phyloP scores from a whole-genome alignment of 495 filamentous ascomycete species.

The Beverwykella pulmonaria region DNA sequence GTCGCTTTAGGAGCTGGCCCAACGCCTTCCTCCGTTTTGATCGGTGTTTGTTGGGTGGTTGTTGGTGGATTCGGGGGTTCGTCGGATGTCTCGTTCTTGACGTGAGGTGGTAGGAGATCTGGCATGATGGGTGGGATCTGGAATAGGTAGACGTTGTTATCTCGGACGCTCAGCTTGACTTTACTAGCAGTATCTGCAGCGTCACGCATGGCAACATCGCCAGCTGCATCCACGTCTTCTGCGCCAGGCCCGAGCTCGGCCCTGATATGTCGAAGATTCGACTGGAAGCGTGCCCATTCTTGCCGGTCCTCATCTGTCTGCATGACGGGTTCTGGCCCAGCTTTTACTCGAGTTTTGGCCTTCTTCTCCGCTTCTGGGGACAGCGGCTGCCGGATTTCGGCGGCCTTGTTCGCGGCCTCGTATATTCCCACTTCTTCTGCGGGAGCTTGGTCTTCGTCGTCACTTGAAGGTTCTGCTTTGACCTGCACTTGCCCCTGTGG shows the following conservation, averaged over 20 bases:
- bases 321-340: constrained; percentile 37
- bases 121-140: constrained; percentile 66
- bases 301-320: constrained; percentile 50
- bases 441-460: constrained; percentile 23
- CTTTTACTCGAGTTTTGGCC: constrained; percentile 36
- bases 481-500: constrained; percentile 31
- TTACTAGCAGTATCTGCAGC: constrained; percentile 15
- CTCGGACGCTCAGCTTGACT: constrained; percentile 51
- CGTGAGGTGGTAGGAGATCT: constrained; percentile 47
- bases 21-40: constrained; percentile 32
- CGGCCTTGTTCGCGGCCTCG: constrained; percentile 10
- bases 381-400: constrained; percentile 18
- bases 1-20: constrained; percentile 1
- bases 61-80: constrained; percentile 4
- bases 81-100: constrained; percentile 44
- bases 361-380: constrained; percentile 41
- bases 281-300: constrained; percentile 46
- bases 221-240: constrained; percentile 43
- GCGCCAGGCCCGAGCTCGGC: constrained; percentile 43
- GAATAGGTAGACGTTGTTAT: constrained; percentile 58
- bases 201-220: constrained; percentile 41
- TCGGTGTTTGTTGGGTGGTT: constrained; percentile 17
- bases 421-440: constrained; percentile 6
- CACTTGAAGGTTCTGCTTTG: constrained; percentile 42
- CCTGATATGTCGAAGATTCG: constrained; percentile 34